These are phyloP conservation scores for Fusarium tricinctum DNA, from an alignment of 2,329 filamentous ascomycete species.

Conservation along the genomic window DNA sequence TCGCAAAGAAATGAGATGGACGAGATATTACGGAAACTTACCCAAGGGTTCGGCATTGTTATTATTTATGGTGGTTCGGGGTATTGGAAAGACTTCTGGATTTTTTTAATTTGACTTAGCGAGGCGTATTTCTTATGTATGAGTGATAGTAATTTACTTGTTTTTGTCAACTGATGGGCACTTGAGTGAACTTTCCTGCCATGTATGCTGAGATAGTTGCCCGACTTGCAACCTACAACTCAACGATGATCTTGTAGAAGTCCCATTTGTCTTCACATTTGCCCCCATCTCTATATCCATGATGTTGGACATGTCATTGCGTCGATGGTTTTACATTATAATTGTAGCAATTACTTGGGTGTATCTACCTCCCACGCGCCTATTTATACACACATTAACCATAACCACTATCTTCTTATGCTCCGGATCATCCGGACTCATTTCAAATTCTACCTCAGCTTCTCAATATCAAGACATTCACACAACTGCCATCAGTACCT, in stretches of 20 bases:
- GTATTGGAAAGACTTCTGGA: constrained; percentile 34
- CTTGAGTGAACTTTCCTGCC: background rate
- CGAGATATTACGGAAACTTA: background rate
- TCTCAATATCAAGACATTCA: too few relatives aligned
- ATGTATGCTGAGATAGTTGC: background rate
- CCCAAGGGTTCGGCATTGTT: background rate
- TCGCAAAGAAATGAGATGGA: constrained; percentile 51
- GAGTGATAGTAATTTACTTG: background rate
- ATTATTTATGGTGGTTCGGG: constrained; percentile 16
- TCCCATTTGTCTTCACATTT: constrained; percentile 39
- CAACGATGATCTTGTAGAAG: constrained; percentile 16
- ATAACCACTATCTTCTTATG: too few relatives aligned
- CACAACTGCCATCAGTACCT: background rate
- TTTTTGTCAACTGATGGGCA: constrained; percentile 22
- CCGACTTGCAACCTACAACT: background rate
- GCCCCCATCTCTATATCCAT: too few relatives aligned
- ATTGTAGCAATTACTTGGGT: background rate
- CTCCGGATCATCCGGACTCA: background rate
- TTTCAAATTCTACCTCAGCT: background rate
- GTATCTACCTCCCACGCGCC: too few relatives aligned
- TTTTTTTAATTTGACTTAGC: constrained; percentile 29
- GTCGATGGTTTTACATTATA: background rate
- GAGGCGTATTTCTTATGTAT: constrained; percentile 8
- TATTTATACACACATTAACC: background rate
- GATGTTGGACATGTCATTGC: background rate